These are phyloP conservation scores for Inonotus obliquus DNA, from an alignment of 1,284 basidiomycete species.

Conservation along the genomic window DNA sequence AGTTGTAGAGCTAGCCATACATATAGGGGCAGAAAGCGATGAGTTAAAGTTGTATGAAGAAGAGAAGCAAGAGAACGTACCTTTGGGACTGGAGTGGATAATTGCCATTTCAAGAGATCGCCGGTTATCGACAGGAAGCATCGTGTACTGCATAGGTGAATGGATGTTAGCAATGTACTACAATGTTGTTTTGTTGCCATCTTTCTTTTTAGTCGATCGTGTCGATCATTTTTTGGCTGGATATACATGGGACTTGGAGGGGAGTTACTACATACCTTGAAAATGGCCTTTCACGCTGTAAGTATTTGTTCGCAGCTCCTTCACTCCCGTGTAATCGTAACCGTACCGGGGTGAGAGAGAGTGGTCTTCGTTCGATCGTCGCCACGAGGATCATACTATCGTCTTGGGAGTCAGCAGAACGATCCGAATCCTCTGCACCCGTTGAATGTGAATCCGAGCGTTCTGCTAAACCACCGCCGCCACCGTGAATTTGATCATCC, in stretches of 20 bases:
- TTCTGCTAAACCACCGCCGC: not conserved
- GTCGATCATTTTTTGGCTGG: too few species aligned
- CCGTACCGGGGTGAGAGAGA: conserved; percentile 1
- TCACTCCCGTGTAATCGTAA: not conserved
- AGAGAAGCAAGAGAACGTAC: not conserved
- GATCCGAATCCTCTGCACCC: not conserved
- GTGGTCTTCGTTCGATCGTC: conserved; percentile 6
- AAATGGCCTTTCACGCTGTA: not conserved
- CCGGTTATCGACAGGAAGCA: conserved; percentile 7
- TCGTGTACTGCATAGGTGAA: conserved; percentile 5
- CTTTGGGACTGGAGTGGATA: conserved; percentile 10
- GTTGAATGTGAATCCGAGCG: not conserved
- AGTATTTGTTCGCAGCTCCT: not conserved
- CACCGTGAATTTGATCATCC: not conserved
- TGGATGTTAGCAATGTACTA: not conserved
- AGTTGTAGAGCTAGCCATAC: conserved; percentile 5
- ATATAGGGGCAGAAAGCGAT: not conserved
- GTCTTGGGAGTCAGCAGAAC: not conserved
- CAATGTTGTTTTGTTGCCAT: not conserved
- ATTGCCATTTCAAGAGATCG: conserved; percentile 5
- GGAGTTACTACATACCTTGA: conserved; percentile 2
- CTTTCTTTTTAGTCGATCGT: not conserved
- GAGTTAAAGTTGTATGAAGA: not conserved
- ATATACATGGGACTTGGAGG: too few species aligned
- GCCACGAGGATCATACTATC: not conserved